A percentile compares a stretch with the other conserved stretches of the same genome.
Evolutionary conservation across 1,139 yeast species (phyloP).

Genomic region (Wickerhamiella pararugosa): DNA sequence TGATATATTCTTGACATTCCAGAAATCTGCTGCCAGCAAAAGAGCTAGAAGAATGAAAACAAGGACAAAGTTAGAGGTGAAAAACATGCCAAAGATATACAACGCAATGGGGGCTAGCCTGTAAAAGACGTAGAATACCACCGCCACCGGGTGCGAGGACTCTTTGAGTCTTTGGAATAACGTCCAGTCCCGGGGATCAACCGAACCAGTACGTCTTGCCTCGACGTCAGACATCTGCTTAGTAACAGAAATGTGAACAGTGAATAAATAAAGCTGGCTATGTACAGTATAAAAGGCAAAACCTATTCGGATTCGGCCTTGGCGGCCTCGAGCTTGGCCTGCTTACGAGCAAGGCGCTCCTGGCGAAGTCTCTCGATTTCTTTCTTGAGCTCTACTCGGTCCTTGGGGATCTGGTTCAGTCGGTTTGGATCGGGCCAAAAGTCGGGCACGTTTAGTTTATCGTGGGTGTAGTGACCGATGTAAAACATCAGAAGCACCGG

Average conservation of each 20-base stretch:
- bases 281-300: neutral
- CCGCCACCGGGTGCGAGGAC: conserved; percentile 75
- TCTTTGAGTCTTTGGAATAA: conserved; percentile 32
- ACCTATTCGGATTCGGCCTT: neutral
- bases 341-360: conserved; percentile 43
- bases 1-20: conserved; percentile 83
- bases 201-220: neutral
- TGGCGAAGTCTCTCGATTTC: conserved; percentile 76
- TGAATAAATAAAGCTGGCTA: neutral
- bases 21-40: conserved; percentile 74
- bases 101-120: conserved; percentile 47
- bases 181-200: conserved; percentile 10
- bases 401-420: conserved; percentile 79
- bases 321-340: neutral
- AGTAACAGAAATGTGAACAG: neutral
- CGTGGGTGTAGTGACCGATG: conserved; percentile 80
- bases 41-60: conserved; percentile 67
- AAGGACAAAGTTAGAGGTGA: conserved; percentile 34
- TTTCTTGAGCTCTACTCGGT: conserved; percentile 80
- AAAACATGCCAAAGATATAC: conserved; percentile 55
- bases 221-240: conserved; percentile 1
- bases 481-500: conserved; percentile 86
- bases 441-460: conserved; percentile 81
- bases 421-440: conserved; percentile 97
- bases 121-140: conserved; percentile 47